These are phyloP conservation scores for Alisma plantagoaquatica DNA, from an alignment of 106 monocot genomes.

Conservation along the genomic window DNA sequence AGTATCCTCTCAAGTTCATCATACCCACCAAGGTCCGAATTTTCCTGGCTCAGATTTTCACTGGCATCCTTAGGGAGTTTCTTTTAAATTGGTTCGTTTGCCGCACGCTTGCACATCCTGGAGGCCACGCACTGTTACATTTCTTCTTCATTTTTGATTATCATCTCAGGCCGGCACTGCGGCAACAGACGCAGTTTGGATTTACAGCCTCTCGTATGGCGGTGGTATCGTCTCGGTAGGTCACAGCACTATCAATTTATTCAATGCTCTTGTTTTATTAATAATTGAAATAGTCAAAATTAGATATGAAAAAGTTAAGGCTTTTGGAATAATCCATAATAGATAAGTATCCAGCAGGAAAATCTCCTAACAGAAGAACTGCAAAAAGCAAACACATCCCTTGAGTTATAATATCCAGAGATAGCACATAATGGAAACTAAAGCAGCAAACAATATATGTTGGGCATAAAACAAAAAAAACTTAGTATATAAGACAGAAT, in stretches of 20 bases:
- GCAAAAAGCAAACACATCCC: no score
- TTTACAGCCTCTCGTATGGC: conserved; percentile 88
- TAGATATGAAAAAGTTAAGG: no score
- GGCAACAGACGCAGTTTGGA: conserved; percentile 64
- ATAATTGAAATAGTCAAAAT: conserved; percentile 3
- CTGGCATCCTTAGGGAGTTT: no score
- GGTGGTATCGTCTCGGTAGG: conserved; percentile 94
- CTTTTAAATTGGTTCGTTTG: no score
- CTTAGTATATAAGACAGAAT: no score
- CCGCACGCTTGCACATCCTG: background rate
- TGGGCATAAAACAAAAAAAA: no score
- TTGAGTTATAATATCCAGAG: no score
- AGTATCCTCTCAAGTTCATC: conserved; percentile 94
- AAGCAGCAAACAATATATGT: no score
- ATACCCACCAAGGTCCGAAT: conserved; percentile 59
- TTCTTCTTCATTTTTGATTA: background rate
- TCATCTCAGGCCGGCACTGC: conserved; percentile 42
- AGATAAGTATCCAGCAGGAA: no score
- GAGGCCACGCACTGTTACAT: background rate
- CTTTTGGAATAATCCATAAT: no score
- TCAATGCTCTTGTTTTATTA: background rate
- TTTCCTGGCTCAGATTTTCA: background rate
- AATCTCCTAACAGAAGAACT: no score
- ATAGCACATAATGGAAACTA: no score
- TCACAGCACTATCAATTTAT: background rate